Base-by-base conservation (phyloP, 257 asterid species). In the Lithospermum erythrorhizon region DNA sequence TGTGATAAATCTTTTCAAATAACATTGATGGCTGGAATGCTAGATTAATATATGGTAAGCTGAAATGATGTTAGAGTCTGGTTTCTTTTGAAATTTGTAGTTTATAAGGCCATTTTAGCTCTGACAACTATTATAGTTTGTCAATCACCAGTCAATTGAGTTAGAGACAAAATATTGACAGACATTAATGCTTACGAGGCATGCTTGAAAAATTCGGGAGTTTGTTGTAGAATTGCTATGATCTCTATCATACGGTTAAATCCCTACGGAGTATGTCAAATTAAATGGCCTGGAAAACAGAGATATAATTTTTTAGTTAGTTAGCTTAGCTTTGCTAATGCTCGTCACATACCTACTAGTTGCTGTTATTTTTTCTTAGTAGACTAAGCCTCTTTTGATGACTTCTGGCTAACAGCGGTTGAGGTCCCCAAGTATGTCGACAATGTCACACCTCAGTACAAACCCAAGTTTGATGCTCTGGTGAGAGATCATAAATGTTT, bases 401-500 rank as follows among this genome's bases (percentile, higher is more conserved):
- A 56, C 52, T 68, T 53, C 61, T 70, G 61, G 30, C 30, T 20
- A 75, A 76, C 77, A 86, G 97, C 86, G 72, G 60, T 89, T 65
- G 78, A 89, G 73, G 75, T 89, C 72, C 97, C 97, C 11, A 76
- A 82, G 75, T 86, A 81, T 68, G 97, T 79, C 59, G 97, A 89
- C 79, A 84, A 71, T 29, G 97, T 86, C 72, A 86, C 94, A 61
- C 97, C 95, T 53, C 78, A 86, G 71, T 89, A 82, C 79, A 84
- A 86, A 58, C 94, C 95, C 61, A 82, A 89, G 77, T 86, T 89
- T 72, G 95, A 89, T 29, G 89, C 90, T 21, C 76, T 89, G 95
- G 94, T 88, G 70, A 86, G 86, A 55, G 53, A 59, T 59, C 3
- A 41, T 30, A 49, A 35, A 35, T 3, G 4, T n/a, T 27, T 57